A percentile compares a stretch with the other conserved stretches of the same genome.
Evolutionary conservation across 2,329 filamentous ascomycete genomes (phyloP).

Genomic region (Microcyclosporella mali): DNA sequence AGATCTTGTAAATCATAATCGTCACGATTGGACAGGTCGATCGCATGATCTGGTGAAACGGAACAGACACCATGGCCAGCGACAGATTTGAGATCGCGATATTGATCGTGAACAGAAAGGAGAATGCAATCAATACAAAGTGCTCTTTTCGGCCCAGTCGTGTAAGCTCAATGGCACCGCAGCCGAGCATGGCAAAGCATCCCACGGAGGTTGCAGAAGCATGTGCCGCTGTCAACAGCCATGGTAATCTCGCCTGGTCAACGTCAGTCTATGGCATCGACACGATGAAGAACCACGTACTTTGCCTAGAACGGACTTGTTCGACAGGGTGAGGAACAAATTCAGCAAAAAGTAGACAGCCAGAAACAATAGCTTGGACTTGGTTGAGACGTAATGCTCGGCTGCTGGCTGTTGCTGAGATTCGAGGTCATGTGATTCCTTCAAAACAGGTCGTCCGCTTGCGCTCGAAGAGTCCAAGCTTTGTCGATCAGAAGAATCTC

Average conservation of each 20-base stretch:
- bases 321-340: constrained; percentile 50
- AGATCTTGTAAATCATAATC: constrained; percentile 54
- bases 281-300: constrained; percentile 1
- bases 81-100: constrained; percentile 60
- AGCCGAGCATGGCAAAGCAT: constrained; percentile 48
- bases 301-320: constrained; percentile 51
- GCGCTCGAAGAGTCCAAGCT: constrained; percentile 29
- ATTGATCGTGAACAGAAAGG: constrained; percentile 56
- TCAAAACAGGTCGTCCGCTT: background rate
- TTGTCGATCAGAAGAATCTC: constrained; percentile 34
- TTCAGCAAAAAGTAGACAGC: constrained; percentile 47
- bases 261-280: constrained; percentile 2
- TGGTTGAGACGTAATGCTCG: constrained; percentile 19
- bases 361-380: constrained; percentile 22
- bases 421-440: constrained; percentile 40
- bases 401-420: constrained; percentile 1
- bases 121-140: constrained; percentile 53
- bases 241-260: constrained; percentile 52
- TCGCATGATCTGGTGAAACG: constrained; percentile 60
- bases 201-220: constrained; percentile 53
- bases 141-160: constrained; percentile 49
- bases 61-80: constrained; percentile 57
- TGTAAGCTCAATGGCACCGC: constrained; percentile 50
- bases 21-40: constrained; percentile 58
- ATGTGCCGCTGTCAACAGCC: constrained; percentile 56